Evolutionary conservation across 345 rosid genomes (phyloP).

Genomic region (Lepidium aucheri): DNA sequence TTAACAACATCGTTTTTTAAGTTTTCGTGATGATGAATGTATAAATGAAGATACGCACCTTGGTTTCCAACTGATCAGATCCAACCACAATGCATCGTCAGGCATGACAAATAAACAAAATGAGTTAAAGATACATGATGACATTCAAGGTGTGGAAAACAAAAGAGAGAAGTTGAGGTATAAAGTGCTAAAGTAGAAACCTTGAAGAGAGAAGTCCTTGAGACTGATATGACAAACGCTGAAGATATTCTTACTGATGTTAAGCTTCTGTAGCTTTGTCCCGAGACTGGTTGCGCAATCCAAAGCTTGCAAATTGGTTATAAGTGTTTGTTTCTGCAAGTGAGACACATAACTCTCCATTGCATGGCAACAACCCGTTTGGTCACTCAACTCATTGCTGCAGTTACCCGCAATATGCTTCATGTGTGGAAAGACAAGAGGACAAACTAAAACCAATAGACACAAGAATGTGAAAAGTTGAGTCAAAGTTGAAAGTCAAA

Average conservation of each 20-base stretch:
- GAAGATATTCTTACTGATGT: conserved; percentile 61
- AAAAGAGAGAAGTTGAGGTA: not conserved
- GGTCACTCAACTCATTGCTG: conserved; percentile 42
- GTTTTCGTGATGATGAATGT: not conserved
- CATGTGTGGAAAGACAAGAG: conserved; percentile 74
- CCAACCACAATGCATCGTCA: conserved; percentile 11
- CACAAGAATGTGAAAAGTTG: not conserved
- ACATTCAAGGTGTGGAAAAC: not conserved
- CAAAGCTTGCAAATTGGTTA: conserved; percentile 92
- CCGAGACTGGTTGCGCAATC: conserved; percentile 80
- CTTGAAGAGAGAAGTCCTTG: conserved; percentile 97
- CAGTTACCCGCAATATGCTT: conserved; percentile 60
- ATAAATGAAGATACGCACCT: conserved; percentile 34
- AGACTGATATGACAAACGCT: conserved; percentile 78
- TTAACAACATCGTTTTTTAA: too few relatives aligned
- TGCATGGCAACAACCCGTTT: conserved; percentile 60
- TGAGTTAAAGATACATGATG: not conserved
- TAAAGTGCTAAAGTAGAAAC: conserved; percentile 32
- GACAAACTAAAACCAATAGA: conserved; percentile 59
- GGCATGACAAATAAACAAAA: not conserved
- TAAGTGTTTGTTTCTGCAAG: conserved; percentile 86
- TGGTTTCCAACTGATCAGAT: conserved; percentile 50
- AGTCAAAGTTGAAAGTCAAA: not conserved
- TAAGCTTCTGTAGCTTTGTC: conserved; percentile 52
- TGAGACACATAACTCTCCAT: conserved; percentile 83